phyloP scores from a whole-genome alignment of 352 stramenopile species.

The Lagenidium giganteum region DNA sequence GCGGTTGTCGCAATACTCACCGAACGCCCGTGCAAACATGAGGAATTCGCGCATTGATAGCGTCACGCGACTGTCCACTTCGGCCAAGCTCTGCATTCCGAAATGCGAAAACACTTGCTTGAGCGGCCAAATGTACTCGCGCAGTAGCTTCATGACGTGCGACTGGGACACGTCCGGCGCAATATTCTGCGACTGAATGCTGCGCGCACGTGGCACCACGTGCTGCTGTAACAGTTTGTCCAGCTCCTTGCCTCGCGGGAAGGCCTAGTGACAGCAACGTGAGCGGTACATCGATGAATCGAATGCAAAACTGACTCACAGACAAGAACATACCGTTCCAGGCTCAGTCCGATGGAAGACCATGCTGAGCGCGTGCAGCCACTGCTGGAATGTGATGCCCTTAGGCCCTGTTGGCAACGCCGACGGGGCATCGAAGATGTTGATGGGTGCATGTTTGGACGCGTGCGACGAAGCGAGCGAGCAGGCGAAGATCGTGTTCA shows the following conservation, averaged over 20 bases:
- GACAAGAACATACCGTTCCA: constrained; percentile 15
- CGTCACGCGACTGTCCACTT: constrained; percentile 46
- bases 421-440: background rate
- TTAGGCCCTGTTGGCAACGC: constrained; percentile 8
- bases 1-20: constrained; percentile 21
- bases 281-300: constrained; percentile 3
- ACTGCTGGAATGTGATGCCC: constrained; percentile 45
- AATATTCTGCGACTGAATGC: constrained; percentile 54
- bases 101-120: constrained; percentile 81
- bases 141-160: constrained; percentile 68
- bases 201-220: constrained; percentile 42
- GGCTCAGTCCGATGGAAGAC: constrained; percentile 31
- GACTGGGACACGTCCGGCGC: constrained; percentile 59
- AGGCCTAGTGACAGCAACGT: background rate
- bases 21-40: constrained; percentile 61
- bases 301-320: too few species aligned
- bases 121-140: constrained; percentile 60
- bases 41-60: constrained; percentile 65
- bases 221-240: constrained; percentile 42
- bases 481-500: constrained; percentile 43
- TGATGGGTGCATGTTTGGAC: background rate
- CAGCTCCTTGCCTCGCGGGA: constrained; percentile 25
- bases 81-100: constrained; percentile 44
- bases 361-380: too few species aligned
- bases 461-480: constrained; percentile 18